Evolutionary conservation across 495 filamentous ascomycete genomes (phyloP).

Genomic region (Penicillium verhagenii): DNA sequence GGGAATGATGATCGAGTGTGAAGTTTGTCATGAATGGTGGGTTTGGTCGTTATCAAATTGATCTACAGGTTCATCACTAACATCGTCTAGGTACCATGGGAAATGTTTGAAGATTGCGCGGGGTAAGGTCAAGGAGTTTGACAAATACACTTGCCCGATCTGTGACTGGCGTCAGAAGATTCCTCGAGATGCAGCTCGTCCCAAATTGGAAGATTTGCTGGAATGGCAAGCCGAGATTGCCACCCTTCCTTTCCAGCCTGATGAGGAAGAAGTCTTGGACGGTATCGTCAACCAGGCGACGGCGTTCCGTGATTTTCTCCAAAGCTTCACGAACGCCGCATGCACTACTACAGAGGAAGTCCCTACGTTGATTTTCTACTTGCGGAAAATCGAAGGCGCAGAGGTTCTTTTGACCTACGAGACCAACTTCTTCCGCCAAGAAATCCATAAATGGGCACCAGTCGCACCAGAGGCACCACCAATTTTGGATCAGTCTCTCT

Average conservation of each 20-base stretch:
- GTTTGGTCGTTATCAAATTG: conserved; percentile 20
- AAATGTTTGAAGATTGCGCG: conserved; percentile 98
- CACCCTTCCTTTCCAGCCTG: conserved; percentile 86
- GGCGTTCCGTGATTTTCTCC: conserved; percentile 80
- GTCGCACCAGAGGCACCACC: conserved; percentile 84
- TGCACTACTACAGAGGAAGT: conserved; percentile 82
- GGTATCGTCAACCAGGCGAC: conserved; percentile 82
- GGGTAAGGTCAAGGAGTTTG: conserved; percentile 96
- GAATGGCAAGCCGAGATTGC: conserved; percentile 86
- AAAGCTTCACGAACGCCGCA: conserved; percentile 73
- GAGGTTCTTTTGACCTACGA: conserved; percentile 90
- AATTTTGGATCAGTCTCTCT: conserved; percentile 77
- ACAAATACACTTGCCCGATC: conserved; percentile 97
- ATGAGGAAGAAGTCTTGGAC: conserved; percentile 83
- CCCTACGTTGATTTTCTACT: conserved; percentile 89
- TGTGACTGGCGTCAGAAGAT: conserved; percentile 98
- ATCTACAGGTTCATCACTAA: conserved; percentile 7
- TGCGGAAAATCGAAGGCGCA: conserved; percentile 97
- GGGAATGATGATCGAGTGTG: conserved; percentile 99
- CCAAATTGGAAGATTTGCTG: conserved; percentile 89
- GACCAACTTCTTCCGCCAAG: conserved; percentile 95
- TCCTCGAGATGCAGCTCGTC: conserved; percentile 93
- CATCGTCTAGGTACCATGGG: conserved; percentile 75
- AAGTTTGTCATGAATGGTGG: conserved; percentile 95
- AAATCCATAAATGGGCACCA: conserved; percentile 93